phyloP scores from a whole-genome alignment of 2,329 filamentous ascomycete genomes.

The Fusarium nurragi region DNA sequence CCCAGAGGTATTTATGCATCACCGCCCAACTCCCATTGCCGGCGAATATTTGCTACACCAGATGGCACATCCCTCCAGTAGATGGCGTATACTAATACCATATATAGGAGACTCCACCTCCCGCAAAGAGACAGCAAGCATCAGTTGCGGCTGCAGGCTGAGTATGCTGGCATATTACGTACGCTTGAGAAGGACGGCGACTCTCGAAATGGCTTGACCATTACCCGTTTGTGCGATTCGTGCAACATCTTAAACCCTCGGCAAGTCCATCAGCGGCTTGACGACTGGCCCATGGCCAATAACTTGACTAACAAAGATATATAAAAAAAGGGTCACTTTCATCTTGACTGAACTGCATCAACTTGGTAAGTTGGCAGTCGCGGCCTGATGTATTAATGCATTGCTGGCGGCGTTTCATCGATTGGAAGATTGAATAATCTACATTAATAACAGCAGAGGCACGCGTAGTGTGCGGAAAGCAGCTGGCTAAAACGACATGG shows the following conservation, averaged over 20 bases:
- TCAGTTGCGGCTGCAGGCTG: slow-evolving; percentile 54
- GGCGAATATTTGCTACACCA: slow-evolving; percentile 19
- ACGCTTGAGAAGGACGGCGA: slow-evolving; percentile 15
- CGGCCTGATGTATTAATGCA: slow-evolving; percentile 20
- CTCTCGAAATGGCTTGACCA: slow-evolving; percentile 13
- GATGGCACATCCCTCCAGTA: slow-evolving; percentile 4
- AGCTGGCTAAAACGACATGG: slow-evolving; percentile 1
- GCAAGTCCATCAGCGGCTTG: slow-evolving; percentile 30
- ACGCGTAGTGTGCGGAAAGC: slow-evolving; percentile 10
- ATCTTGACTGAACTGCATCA: slow-evolving; percentile 24
- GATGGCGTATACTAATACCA: slow-evolving; percentile 41
- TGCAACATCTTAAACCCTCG: slow-evolving; percentile 11
- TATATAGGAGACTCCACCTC: slow-evolving; percentile 50
- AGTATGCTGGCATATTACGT: slow-evolving; percentile 25
- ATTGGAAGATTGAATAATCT: slow-evolving; percentile 37
- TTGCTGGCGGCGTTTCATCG: slow-evolving; percentile 25
- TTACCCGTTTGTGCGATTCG: slow-evolving; percentile 8
- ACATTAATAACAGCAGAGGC: slow-evolving; percentile 35
- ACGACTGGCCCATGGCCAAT: slow-evolving; percentile 21
- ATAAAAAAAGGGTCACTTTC: slow-evolving; percentile 26
- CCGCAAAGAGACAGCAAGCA: slow-evolving; percentile 55
- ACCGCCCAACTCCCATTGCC: slow-evolving; percentile 21
- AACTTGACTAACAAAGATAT: slow-evolving; percentile 27
- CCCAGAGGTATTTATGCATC: slow-evolving; percentile 54
- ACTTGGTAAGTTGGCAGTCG: slow-evolving; percentile 30